Conservation (phyloP, 2,329 filamentous ascomycete species). For the Madurella mycetomatis region DNA sequence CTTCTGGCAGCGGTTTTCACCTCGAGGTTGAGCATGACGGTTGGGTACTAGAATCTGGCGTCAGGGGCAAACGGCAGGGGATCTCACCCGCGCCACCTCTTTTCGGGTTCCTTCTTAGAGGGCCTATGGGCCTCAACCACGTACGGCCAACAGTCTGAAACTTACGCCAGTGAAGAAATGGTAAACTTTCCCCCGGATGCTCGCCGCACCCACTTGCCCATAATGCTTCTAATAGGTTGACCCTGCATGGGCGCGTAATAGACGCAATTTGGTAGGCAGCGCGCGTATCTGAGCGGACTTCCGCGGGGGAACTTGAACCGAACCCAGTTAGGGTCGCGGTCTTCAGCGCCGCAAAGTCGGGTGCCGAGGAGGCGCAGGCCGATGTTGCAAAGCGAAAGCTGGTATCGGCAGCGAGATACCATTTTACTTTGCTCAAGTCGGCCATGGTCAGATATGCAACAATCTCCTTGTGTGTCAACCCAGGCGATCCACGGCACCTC, state of each 20-base stretch:
- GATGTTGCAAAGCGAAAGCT: conserved; percentile 21
- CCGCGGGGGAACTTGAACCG: conserved; percentile 8
- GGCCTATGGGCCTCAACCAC: conserved; percentile 52
- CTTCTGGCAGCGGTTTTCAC: conserved; percentile 63
- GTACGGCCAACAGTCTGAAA: conserved; percentile 66
- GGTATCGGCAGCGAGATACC: conserved; percentile 31
- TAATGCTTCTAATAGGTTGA: conserved; percentile 28
- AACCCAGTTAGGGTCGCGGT: conserved; percentile 31
- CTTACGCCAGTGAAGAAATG: conserved; percentile 58
- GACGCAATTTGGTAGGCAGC: conserved; percentile 30
- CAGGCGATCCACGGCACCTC: conserved; percentile 33
- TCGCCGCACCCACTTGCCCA: conserved; percentile 66
- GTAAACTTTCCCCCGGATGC: conserved; percentile 58
- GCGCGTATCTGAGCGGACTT: conserved; percentile 18
- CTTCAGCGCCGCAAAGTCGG: conserved; percentile 28
- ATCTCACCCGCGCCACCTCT: conserved; percentile 18
- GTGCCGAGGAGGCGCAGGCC: conserved; percentile 19
- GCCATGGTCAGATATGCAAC: conserved; percentile 40
- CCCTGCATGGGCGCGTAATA: conserved; percentile 29
- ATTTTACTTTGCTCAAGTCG: conserved; percentile 29
- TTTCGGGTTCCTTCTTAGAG: conserved; percentile 7
- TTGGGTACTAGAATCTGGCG: conserved; percentile 66
- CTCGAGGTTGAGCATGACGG: conserved; percentile 69
- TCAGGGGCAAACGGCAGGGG: conserved; percentile 33
- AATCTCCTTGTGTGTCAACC: conserved; percentile 30